Evolutionary conservation across 495 filamentous ascomycete species (phyloP), one percentile per base, ranked within the genome.

Genomic region (Xanthoparmelia taractica): DNA sequence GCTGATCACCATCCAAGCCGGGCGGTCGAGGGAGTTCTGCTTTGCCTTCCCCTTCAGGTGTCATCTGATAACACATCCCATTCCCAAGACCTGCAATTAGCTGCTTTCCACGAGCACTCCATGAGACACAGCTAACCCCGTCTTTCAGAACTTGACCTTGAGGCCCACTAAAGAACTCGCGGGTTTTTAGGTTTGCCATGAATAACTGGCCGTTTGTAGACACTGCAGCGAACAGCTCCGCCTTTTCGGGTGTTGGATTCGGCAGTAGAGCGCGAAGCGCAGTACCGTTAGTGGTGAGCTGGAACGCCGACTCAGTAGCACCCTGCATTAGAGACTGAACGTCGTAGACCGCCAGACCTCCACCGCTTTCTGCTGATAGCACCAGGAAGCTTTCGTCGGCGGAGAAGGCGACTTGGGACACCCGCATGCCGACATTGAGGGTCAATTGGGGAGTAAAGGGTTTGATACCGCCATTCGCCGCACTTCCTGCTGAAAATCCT

Each of bases 61-160:
- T 90, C 84, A 97, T 86, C 70, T 96, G 93, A 63, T 82, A 85
- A 43, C 86, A 84, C 27, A 85, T 85, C 57, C 93, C 94, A 74
- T 96, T 84, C 23, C 79, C 86, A 67, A 95, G 81, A 36, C 95
- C 95, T 66, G 91, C 95, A 8, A 97, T 82, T 29, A 99, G 78
- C 72, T 96, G 92, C 71, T 96, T 97, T 48, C 95, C 95, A 68
- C 85, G 89, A 58, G 83, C 86, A 71, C 93, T 97, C 95, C 95
- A 99, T 47, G 88, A 85, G 3, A 92, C 84, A 71, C 87, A 93
- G 69, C 87, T 92, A 17, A 96, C 92, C 34, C 87, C 85, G 34
- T 82, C 76, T 64, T 85, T 88, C 63, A 96, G 73, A 0, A 87
- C 74, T 47, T 81, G 82, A 4, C 92, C 89, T 66, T 82, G 86